These are phyloP conservation scores for Tolypocladium tundrense DNA, from an alignment of 2,329 filamentous ascomycete genomes.

Conservation along the genomic window DNA sequence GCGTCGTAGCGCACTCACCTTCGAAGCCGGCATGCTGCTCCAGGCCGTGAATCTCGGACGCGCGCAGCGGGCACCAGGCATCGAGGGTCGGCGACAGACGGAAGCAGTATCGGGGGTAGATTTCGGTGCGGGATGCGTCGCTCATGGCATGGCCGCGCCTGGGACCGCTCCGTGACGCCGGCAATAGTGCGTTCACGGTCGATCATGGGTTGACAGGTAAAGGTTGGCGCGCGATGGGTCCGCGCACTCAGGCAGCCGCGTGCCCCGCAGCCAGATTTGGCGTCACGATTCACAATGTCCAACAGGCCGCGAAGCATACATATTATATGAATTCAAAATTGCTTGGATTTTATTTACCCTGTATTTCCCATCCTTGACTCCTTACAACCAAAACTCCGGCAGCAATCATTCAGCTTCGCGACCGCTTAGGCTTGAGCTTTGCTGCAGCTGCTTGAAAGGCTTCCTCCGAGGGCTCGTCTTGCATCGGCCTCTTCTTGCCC, in stretches of 20 bases:
- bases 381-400: not conserved
- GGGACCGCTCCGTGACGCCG: conserved; percentile 1
- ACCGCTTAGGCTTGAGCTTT: conserved; percentile 21
- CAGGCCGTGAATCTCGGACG: conserved; percentile 38
- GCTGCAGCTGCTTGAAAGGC: conserved; percentile 48
- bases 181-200: not conserved
- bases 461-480: conserved; percentile 55
- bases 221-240: not conserved
- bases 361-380: not conserved
- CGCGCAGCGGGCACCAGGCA: conserved; percentile 47
- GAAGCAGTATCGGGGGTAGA: conserved; percentile 56
- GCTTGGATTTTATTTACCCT: no score
- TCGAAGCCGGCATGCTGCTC: conserved; percentile 38
- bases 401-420: not conserved
- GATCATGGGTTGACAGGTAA: not conserved
- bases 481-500: conserved; percentile 41
- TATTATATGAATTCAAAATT: no score
- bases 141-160: conserved; percentile 39
- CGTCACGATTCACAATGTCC: not conserved
- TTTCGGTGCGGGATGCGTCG: conserved; percentile 19
- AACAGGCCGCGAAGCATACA: no score
- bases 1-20: conserved; percentile 26
- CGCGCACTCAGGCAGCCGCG: not conserved
- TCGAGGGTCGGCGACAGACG: conserved; percentile 50
- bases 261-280: not conserved